Evolutionary conservation across 768 basidiomycete species (phyloP), one percentile per base, ranked within the genome.

Genomic region (Trametes coccinea): DNA sequence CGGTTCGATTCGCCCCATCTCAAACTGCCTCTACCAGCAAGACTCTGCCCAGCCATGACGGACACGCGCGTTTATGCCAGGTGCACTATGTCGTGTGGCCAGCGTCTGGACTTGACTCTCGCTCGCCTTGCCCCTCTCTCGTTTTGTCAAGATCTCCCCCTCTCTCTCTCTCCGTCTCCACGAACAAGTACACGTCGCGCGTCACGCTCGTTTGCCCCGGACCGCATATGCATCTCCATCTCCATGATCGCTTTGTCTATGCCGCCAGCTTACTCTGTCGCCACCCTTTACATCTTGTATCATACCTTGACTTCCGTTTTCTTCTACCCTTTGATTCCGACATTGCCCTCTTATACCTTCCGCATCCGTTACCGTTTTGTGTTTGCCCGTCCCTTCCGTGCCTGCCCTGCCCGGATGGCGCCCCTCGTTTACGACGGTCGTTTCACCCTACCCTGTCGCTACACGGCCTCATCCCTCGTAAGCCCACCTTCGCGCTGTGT

Each of bases 121-220:
- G 10, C 27, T 46, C 53, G 30, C 13, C 41, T 53, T 30, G 22
- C 47, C 37, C 22, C 56, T 52, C 52, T 33, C 46, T 58, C 61
- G 53, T 63, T 63, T 55, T 63, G 47, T 59, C 62, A 51, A 27
- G 62, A 59, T 46, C 30, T 48, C 34, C 4, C 17, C 40, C 10
- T 13, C 11, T 30, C 40, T 13, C 8, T 14, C 51, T 46, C 22
- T 29, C 43, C 22, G 17, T 45, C 9, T 22, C n/a, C 34, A 37
- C 33, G 16, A 17, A 16, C 45, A 58, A 34, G 51, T 46, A 55
- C 62, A 22, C 53, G 37, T 54, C 56, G 56, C 62, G 52, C 47
- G 53, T 34, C 37, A 64, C 62, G 41, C 49, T 64, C 62, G 62
- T 56, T 64, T 56, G 62, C 37, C 50, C 45, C 56, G 44, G 53